Evolutionary conservation across 768 basidiomycete species (phyloP).

Genomic region (Myochromella boudieri): DNA sequence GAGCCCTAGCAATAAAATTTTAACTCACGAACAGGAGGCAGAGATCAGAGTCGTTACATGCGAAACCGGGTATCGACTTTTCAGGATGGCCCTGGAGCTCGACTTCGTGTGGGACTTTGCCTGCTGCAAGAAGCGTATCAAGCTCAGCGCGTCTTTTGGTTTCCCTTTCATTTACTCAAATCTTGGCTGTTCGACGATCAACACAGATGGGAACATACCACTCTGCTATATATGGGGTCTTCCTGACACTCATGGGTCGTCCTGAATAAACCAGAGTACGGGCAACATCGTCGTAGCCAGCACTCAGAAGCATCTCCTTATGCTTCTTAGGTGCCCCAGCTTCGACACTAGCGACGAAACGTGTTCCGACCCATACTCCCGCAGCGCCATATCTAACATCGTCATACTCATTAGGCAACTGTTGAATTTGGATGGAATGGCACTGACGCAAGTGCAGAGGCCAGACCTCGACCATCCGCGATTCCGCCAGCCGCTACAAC

Average conservation of each 20-base stretch:
- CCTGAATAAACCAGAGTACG: conserved; percentile 77
- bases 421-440: neutral
- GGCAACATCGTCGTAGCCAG: conserved; percentile 73
- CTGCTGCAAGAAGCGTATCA: conserved; percentile 52
- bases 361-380: conserved; percentile 87
- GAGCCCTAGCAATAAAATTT: conserved; percentile 46
- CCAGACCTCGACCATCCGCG: conserved; percentile 79
- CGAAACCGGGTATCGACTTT: conserved; percentile 54
- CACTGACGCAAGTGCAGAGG: conserved; percentile 66
- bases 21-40: neutral
- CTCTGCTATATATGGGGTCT: conserved; percentile 74
- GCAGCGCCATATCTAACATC: conserved; percentile 69
- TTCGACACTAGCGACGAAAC: conserved; percentile 81
- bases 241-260: conserved; percentile 79
- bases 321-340: conserved; percentile 76
- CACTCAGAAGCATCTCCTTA: conserved; percentile 64
- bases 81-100: conserved; percentile 73
- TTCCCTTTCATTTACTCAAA: conserved; percentile 45
- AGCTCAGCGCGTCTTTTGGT: conserved; percentile 60
- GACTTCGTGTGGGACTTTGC: conserved; percentile 73
- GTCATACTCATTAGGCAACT: neutral
- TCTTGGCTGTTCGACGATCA: neutral
- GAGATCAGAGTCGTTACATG: conserved; percentile 44
- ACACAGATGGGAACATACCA: conserved; percentile 45
- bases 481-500: conserved; percentile 88